These are phyloP conservation scores for Sporothrix dimorphospora DNA, from an alignment of 2,329 filamentous ascomycete genomes.

Conservation along the genomic window DNA sequence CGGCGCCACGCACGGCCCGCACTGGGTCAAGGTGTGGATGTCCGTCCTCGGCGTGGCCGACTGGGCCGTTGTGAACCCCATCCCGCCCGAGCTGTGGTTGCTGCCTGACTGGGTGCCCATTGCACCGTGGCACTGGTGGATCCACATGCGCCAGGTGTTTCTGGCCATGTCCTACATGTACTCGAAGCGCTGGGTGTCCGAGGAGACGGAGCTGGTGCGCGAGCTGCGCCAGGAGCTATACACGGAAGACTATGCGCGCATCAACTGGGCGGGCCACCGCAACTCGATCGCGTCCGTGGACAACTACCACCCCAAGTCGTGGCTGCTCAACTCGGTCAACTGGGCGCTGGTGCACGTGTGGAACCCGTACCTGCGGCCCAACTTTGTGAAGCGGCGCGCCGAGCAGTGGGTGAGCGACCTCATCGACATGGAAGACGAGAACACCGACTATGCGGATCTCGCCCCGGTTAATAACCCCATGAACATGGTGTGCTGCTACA, in stretches of 20 bases:
- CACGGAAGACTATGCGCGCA: slow-evolving; percentile 73
- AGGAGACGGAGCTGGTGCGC: slow-evolving; percentile 72
- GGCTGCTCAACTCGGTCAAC: slow-evolving; percentile 77
- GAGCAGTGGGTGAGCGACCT: slow-evolving; percentile 82
- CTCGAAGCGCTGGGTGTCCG: slow-evolving; percentile 78
- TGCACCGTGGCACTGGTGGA: slow-evolving; percentile 95
- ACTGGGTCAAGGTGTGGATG: slow-evolving; percentile 98
- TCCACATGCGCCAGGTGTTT: slow-evolving; percentile 97
- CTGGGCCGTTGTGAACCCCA: slow-evolving; percentile 94
- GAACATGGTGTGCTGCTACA: slow-evolving; percentile 86
- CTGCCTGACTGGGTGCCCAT: slow-evolving; percentile 89
- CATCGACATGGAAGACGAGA: slow-evolving; percentile 88
- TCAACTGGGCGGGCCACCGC: slow-evolving; percentile 76
- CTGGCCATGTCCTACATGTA: slow-evolving; percentile 89
- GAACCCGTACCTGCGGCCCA: slow-evolving; percentile 73
- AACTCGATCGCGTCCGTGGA: slow-evolving; percentile 80
- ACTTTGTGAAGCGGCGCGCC: slow-evolving; percentile 67
- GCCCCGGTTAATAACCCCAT: slow-evolving; percentile 89
- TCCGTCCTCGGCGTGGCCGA: slow-evolving; percentile 78
- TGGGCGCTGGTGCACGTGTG: slow-evolving; percentile 79
- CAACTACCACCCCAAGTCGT: slow-evolving; percentile 92
- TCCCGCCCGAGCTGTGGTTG: slow-evolving; percentile 92
- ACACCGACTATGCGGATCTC: slow-evolving; percentile 83
- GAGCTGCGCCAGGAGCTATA: slow-evolving; percentile 82
- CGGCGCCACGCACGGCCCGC: slow-evolving; percentile 79